These are phyloP conservation scores for Wallacemonas sp. DNA, from an alignment of 208 protist species.

Conservation along the genomic window DNA sequence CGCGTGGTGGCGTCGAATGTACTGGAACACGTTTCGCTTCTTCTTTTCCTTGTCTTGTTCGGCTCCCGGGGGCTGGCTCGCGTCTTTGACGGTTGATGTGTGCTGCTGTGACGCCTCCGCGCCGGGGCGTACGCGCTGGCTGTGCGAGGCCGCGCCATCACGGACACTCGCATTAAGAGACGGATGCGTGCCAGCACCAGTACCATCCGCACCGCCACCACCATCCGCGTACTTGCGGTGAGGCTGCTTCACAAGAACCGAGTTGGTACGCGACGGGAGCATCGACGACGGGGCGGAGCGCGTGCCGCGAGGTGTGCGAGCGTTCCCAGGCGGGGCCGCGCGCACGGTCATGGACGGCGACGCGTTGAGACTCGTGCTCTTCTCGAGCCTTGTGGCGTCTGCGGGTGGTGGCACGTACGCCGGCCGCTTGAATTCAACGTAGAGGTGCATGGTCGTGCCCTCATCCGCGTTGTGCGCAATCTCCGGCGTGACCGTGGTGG, in stretches of 20 bases:
- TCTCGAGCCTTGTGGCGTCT: too few species aligned
- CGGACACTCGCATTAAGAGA: too few species aligned
- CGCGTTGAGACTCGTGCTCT: too few species aligned
- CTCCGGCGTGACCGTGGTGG: neutral
- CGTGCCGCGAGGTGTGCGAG: neutral
- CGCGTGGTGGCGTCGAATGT: neutral
- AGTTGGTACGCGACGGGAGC: neutral
- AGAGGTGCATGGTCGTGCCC: slow-evolving; percentile 1
- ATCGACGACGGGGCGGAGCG: neutral
- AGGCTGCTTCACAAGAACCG: neutral
- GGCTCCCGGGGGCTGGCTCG: too few species aligned
- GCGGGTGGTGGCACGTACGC: too few species aligned
- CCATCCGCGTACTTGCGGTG: neutral
- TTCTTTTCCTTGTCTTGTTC: neutral
- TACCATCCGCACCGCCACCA: too few species aligned
- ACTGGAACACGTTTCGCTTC: neutral
- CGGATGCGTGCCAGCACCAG: too few species aligned
- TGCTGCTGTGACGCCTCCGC: too few species aligned
- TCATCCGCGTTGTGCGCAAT: neutral
- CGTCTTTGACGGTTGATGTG: too few species aligned
- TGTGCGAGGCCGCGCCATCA: too few species aligned
- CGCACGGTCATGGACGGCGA: neutral
- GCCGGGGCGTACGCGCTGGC: too few species aligned
- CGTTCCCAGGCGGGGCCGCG: neutral
- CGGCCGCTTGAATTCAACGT: neutral